A percentile compares a stretch with the other conserved stretches of the same genome.
phyloP scores from a whole-genome alignment of 495 filamentous ascomycete species.

The Trichoderma orchidacearum region DNA sequence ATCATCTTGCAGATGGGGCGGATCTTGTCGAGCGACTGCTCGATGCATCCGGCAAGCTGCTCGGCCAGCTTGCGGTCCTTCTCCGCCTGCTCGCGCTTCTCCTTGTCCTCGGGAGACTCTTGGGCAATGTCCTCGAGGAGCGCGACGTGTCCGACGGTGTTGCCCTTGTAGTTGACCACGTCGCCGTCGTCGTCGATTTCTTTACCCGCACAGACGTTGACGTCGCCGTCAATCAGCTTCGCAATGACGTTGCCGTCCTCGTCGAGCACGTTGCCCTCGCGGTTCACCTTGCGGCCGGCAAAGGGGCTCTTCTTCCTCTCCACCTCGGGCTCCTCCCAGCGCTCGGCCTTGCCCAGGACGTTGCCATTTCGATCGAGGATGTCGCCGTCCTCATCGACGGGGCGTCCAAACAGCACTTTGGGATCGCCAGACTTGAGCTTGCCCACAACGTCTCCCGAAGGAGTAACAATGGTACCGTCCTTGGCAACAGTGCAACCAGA shows the following conservation, averaged over 20 bases:
- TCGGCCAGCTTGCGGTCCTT: slow-evolving; percentile 62
- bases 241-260: slow-evolving; percentile 71
- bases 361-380: slow-evolving; percentile 75
- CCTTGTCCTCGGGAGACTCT: slow-evolving; percentile 30
- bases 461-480: slow-evolving; percentile 56
- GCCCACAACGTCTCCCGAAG: slow-evolving; percentile 54
- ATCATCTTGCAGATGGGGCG: slow-evolving; percentile 82
- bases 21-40: slow-evolving; percentile 69
- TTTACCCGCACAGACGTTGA: slow-evolving; percentile 57
- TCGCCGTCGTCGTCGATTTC: slow-evolving; percentile 78
- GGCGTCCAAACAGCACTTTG: slow-evolving; percentile 56
- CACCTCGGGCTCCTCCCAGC: slow-evolving; percentile 69
- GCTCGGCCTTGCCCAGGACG: slow-evolving; percentile 63
- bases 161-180: slow-evolving; percentile 71
- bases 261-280: slow-evolving; percentile 71
- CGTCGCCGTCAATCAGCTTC: slow-evolving; percentile 60
- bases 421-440: slow-evolving; percentile 60
- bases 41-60: slow-evolving; percentile 62
- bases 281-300: slow-evolving; percentile 65
- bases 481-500: slow-evolving; percentile 59
- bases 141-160: slow-evolving; percentile 66
- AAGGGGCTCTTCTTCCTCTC: slow-evolving; percentile 45
- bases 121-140: slow-evolving; percentile 62
- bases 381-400: slow-evolving; percentile 74
- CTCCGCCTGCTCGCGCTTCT: slow-evolving; percentile 25